Conservation (phyloP, 2,329 filamentous ascomycete genomes). For the Stylonectria norvegica region DNA sequence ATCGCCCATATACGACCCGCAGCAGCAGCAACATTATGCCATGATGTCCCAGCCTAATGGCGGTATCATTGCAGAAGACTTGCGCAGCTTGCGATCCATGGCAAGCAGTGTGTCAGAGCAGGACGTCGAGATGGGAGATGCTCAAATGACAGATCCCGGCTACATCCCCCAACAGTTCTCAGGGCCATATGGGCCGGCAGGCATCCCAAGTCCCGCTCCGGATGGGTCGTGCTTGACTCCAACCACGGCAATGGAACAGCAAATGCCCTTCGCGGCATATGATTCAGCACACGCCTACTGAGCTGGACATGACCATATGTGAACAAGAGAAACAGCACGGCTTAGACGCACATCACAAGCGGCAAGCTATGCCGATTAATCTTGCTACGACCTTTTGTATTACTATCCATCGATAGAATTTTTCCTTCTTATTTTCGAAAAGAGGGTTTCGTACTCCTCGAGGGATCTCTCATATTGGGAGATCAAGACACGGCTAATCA, state of each 20-base stretch:
- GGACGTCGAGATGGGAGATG: slow-evolving; percentile 36
- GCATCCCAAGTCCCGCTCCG: slow-evolving; percentile 20
- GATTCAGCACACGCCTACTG: slow-evolving; percentile 13
- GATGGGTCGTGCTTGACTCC: slow-evolving; percentile 22
- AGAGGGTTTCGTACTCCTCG: not conserved
- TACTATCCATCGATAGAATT: slow-evolving; percentile 12
- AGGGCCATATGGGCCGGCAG: slow-evolving; percentile 18
- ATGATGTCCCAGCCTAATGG: slow-evolving; percentile 29
- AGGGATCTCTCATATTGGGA: not conserved
- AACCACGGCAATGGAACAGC: slow-evolving; percentile 9
- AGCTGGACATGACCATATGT: not conserved
- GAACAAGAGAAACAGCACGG: not conserved
- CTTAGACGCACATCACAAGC: not conserved
- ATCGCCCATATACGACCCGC: slow-evolving; percentile 27
- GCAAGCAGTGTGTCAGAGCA: slow-evolving; percentile 28
- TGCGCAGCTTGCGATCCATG: slow-evolving; percentile 34
- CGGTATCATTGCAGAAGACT: slow-evolving; percentile 37
- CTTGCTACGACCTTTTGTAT: slow-evolving; percentile 10
- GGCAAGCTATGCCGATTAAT: not conserved
- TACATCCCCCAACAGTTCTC: slow-evolving; percentile 24
- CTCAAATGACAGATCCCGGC: slow-evolving; percentile 30
- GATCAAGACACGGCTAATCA: slow-evolving; percentile 1
- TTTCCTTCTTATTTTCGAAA: not conserved
- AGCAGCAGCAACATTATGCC: slow-evolving; percentile 29
- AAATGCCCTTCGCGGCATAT: slow-evolving; percentile 12